Evolutionary conservation across 805 yeast species (phyloP), one percentile per base, ranked within the genome.

Genomic region (Candida corydali): DNA sequence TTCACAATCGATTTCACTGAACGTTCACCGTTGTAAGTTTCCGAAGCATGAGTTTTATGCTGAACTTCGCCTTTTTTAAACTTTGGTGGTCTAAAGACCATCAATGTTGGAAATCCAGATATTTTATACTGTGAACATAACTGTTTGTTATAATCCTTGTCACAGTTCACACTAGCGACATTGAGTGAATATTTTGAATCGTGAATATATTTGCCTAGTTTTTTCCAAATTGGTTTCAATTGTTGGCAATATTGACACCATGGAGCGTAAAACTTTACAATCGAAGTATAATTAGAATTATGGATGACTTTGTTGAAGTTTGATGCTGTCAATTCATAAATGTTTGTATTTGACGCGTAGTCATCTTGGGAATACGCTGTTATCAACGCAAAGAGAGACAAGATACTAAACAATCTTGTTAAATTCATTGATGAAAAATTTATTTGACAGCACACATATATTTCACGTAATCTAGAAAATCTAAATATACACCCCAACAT

Each of bases 171-270:
- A 29, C 95, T 83, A 9, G 79, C 96, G 14, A 87, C 79, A 43
- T 79, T 76, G 6, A 75, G 74, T 14, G 70, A 66, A 34, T 75
- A 60, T 40, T 63, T 52, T 26, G 63, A 55, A 29, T 65, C 69
- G 19, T 74, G 72, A 5, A 85, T 63, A 19, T 63, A 57, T 35
- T 74, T 75, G 5, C 85, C 94, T 10, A 81, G 76, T 51, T 80
- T 80, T 33, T 68, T 64, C 57, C 70, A 82, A 2, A 76, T 77
- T 3, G 83, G 80, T 40, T 78, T 75, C 34, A 91, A 64, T 39
- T 78, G 73, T 50, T 80, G 73, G 61, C 98, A 91, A 59, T 91
- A 87, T 4, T 97, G 96, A 66, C 98, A 91, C 98, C 98, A 89
- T 26, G 97, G 96, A 4, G 98, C 97, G 59, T 83, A 89, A 59